Base-by-base conservation (phyloP, 371 early-diverging fungal genomes). In the Saksenaea oblongispora region DNA sequence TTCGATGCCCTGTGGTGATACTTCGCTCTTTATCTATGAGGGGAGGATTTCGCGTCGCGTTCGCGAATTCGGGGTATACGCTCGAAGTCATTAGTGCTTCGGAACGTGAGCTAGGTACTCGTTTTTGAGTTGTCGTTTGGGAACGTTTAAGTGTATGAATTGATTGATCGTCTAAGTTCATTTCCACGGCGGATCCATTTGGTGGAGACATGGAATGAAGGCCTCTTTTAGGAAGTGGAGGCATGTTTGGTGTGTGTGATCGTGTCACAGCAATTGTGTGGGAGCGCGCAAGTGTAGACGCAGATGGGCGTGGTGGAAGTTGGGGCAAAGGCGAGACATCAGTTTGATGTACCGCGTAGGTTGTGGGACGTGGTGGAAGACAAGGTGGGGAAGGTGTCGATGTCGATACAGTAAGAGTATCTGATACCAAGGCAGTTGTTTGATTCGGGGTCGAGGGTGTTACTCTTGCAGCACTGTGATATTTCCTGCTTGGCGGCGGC, bases 401-500 rank as follows among this genome's bases (percentile, higher is more conserved):
- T 18, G 56, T 59, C 42, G 61, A 36, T 31, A 44, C 24, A 24
- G 34, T 1, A 34, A 62, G 59, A n/a, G 26, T 5, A 44, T 56
- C 55, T 35, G 55, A 51, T 57, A 18, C 34, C 64, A 61, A 5
- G 22, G 56, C 11, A 15, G 64, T 51, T 13, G 42, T 47, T 34
- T 60, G 18, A n/a, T 44, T 44, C 10, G 26, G 34, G 24, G 51
- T 44, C 31, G 28, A 10, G 14, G 26, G 1, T 51, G 22, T 35
- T 42, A 27, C 39, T 15, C 55, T 5, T 26, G 69, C 36, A 13
- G 74, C 36, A 15, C 70, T 67, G 39, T 76, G 77, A 47, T 77
- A 77, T 61, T 77, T 80, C 60, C 68, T 75, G 41, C 75, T 76
- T 0, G 75, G 75, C 13, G 78, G 77, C 8, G 77, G 78, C 0